phyloP scores from a whole-genome alignment of 371 early-diverging fungal genomes.

The Mucor ambiguus region DNA sequence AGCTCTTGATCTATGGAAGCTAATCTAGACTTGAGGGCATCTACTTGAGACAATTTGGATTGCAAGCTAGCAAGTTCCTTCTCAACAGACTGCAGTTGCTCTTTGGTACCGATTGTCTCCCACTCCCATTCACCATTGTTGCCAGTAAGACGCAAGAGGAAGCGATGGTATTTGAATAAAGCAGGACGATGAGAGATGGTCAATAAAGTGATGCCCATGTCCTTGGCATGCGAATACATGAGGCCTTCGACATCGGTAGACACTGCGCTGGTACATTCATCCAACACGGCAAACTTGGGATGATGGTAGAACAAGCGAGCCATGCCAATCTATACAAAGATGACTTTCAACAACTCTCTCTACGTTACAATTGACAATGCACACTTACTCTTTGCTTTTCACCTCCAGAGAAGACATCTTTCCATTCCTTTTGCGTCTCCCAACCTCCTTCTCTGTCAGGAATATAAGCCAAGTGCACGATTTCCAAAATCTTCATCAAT shows the following conservation, averaged over 20 bases:
- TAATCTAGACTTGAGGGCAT: constrained; percentile 67
- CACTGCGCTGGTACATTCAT: constrained; percentile 86
- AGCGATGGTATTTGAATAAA: constrained; percentile 86
- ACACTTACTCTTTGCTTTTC: constrained; percentile 84
- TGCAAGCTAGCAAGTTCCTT: constrained; percentile 80
- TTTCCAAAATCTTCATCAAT: constrained; percentile 67
- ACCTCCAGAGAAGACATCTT: constrained; percentile 88
- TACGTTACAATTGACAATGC: background rate
- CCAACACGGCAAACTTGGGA: constrained; percentile 79
- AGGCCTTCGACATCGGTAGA: constrained; percentile 87
- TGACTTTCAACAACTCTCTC: background rate
- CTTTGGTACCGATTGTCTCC: constrained; percentile 73
- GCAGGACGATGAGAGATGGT: constrained; percentile 92
- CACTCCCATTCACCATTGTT: constrained; percentile 85
- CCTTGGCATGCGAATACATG: constrained; percentile 89
- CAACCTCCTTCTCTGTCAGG: constrained; percentile 88
- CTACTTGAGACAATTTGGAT: constrained; percentile 74
- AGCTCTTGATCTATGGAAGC: constrained; percentile 68
- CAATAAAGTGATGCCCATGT: constrained; percentile 80
- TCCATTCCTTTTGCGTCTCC: constrained; percentile 90
- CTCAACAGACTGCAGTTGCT: constrained; percentile 78
- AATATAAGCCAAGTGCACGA: constrained; percentile 74
- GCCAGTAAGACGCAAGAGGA: constrained; percentile 66
- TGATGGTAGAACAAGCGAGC: constrained; percentile 83
- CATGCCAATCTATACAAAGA: constrained; percentile 60